Percentiles rank a stretch among this genome's conserved stretches.
These are phyloP conservation scores for Babesia bovis DNA, from an alignment of 169 alveolate species.

Conservation along the genomic window DNA sequence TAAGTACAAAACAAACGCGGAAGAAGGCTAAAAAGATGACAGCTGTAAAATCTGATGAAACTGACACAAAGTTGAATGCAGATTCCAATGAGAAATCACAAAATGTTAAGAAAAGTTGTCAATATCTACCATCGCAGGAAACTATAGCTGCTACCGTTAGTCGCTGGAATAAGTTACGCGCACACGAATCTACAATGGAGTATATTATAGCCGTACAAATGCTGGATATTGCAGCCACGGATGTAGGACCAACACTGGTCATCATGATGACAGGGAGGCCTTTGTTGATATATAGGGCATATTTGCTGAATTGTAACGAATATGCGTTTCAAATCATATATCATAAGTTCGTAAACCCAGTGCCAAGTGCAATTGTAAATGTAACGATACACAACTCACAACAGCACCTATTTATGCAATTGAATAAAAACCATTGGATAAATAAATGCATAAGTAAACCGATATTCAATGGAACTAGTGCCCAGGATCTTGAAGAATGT, in stretches of 20 bases:
- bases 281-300: constrained; percentile 61
- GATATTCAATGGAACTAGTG: neutral
- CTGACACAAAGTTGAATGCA: neutral
- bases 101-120: too few species aligned
- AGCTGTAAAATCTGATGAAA: neutral
- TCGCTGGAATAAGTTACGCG: constrained; percentile 18
- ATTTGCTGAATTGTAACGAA: constrained; percentile 5
- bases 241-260: constrained; percentile 69
- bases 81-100: neutral
- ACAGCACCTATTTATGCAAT: constrained; percentile 7
- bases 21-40: neutral
- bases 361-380: constrained; percentile 24
- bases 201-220: constrained; percentile 39
- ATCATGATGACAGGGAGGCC: constrained; percentile 72
- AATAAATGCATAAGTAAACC: constrained; percentile 2
- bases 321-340: constrained; percentile 12
- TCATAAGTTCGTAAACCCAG: constrained; percentile 25
- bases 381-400: neutral
- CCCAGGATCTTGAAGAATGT: neutral
- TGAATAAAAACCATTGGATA: neutral
- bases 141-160: neutral
- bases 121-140: neutral
- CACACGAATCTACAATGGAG: constrained; percentile 6
- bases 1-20: neutral
- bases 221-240: constrained; percentile 65